These are phyloP conservation scores for Berkeleyomyces rouxiae DNA, from an alignment of 2,329 filamentous ascomycete genomes.

Conservation along the genomic window DNA sequence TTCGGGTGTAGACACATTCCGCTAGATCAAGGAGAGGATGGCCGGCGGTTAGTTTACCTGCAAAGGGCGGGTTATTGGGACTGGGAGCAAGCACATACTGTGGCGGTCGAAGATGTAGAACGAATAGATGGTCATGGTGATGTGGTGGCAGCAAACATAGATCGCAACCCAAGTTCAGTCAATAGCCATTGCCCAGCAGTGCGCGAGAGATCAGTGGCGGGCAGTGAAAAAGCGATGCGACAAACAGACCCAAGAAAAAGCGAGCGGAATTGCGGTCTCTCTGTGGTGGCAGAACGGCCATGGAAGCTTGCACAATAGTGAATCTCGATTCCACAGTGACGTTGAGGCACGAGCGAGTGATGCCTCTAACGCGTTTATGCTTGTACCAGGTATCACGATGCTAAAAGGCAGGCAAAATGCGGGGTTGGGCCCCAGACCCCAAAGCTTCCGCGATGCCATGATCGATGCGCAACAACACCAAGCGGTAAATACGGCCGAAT, in stretches of 20 bases:
- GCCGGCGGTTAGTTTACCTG: conserved; percentile 2
- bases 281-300: background rate
- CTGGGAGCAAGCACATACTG: conserved; percentile 40
- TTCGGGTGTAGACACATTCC: conserved; percentile 90
- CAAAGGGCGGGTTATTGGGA: conserved; percentile 3
- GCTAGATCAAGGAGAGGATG: conserved; percentile 35
- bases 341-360: background rate
- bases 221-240: background rate
- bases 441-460: background rate
- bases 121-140: conserved; percentile 75
- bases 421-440: background rate
- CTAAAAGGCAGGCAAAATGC: background rate
- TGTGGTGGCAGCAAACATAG: conserved; percentile 23
- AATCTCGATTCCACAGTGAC: background rate
- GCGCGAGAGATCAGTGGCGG: background rate
- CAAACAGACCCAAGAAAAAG: background rate
- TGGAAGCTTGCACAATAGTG: background rate
- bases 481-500: background rate
- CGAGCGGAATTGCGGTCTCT: background rate
- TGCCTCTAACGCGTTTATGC: conserved; percentile 1
- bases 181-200: conserved; percentile 2
- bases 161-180: background rate
- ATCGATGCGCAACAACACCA: background rate
- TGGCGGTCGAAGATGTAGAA: conserved; percentile 99
- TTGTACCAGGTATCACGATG: background rate